Evolutionary conservation across 345 rosid genomes (phyloP).

Genomic region (Camelina neglecta): DNA sequence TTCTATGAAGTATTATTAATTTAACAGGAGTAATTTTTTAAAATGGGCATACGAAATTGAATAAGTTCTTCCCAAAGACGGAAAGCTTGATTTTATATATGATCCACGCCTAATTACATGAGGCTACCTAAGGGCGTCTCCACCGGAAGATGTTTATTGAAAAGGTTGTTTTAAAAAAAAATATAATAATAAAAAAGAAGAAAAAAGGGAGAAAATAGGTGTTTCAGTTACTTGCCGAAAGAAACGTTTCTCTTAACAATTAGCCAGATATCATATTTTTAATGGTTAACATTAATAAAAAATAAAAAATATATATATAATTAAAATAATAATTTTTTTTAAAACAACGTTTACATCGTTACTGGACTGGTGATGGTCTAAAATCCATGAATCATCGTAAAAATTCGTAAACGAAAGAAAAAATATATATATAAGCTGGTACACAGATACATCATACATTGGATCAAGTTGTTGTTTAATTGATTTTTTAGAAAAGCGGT

Average conservation of each 20-base stretch:
- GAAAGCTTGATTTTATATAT: background rate
- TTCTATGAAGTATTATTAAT: background rate
- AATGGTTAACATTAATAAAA: too few relatives aligned
- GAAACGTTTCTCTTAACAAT: too few relatives aligned
- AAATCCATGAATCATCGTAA: background rate
- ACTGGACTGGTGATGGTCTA: too few relatives aligned
- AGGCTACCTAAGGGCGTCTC: background rate
- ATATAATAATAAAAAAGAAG: too few relatives aligned
- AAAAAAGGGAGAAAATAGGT: too few relatives aligned
- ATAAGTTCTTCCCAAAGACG: background rate
- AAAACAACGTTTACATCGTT: too few relatives aligned
- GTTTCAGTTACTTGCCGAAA: too few relatives aligned
- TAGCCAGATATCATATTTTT: too few relatives aligned
- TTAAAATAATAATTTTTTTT: too few relatives aligned
- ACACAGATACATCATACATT: background rate
- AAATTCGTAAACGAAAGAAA: background rate
- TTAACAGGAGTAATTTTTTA: background rate
- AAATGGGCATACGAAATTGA: background rate
- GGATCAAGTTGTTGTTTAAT: background rate
- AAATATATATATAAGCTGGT: background rate
- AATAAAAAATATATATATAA: too few relatives aligned
- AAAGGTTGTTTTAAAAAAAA: too few relatives aligned
- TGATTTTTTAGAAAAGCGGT: background rate
- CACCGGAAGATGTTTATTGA: too few relatives aligned
- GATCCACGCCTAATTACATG: constrained; percentile 11